phyloP scores from a whole-genome alignment of 2,329 filamentous ascomycete genomes.

The Geosmithia putterillii region DNA sequence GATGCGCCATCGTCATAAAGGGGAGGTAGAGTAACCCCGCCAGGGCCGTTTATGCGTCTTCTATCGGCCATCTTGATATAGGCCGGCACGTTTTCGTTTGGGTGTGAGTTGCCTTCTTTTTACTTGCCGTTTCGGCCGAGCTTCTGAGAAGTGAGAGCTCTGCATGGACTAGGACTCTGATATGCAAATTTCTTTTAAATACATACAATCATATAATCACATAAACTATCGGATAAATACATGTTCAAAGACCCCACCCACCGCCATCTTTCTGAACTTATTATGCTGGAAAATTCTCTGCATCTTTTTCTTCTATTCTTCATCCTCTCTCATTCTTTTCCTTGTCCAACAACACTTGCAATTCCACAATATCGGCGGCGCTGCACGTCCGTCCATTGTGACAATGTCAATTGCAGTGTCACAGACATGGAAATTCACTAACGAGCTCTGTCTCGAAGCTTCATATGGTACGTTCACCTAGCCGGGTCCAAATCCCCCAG shows the following conservation, averaged over 20 bases:
- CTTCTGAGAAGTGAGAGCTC: neutral
- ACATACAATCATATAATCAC: neutral
- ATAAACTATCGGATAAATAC: neutral
- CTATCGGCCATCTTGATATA: conserved; percentile 59
- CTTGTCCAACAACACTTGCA: neutral
- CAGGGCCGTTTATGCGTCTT: conserved; percentile 80
- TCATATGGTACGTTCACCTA: neutral
- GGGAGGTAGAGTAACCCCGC: conserved; percentile 63
- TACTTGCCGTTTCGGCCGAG: neutral
- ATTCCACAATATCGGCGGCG: neutral
- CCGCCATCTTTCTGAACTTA: neutral
- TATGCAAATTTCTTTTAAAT: neutral
- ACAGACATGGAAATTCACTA: neutral
- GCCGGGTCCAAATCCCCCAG: neutral
- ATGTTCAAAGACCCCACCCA: neutral
- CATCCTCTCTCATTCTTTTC: neutral
- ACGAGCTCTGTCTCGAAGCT: neutral
- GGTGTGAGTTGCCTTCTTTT: neutral
- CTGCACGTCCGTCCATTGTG: neutral
- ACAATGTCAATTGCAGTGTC: neutral
- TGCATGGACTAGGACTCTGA: neutral
- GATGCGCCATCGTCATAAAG: conserved; percentile 46
- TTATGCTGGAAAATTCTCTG: neutral
- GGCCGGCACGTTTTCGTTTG: neutral
- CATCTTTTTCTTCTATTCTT: neutral